These are phyloP conservation scores for Paramarasmius palmivorus DNA, from an alignment of 1,284 basidiomycete species.

Conservation along the genomic window DNA sequence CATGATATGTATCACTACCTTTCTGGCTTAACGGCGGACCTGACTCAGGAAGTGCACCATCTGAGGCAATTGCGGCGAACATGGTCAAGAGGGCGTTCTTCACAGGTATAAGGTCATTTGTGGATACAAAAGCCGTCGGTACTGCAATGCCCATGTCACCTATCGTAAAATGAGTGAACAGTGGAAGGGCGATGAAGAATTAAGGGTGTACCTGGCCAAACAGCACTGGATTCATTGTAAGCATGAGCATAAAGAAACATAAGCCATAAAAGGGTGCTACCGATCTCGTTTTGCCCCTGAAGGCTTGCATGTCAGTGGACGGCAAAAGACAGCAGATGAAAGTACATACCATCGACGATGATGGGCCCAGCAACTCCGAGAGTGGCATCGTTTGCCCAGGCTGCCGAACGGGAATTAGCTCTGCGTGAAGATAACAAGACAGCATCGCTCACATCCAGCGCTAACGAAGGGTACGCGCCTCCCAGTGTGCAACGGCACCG, in stretches of 20 bases:
- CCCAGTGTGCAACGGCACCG: conserved; percentile 52
- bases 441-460: conserved; percentile 23
- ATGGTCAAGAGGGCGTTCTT: conserved; percentile 59
- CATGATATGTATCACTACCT: conserved; percentile 49
- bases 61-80: conserved; percentile 53
- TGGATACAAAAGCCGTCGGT: conserved; percentile 60
- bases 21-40: conserved; percentile 57
- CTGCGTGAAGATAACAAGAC: not conserved
- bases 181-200: not conserved
- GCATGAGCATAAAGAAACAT: not conserved
- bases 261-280: conserved; percentile 25
- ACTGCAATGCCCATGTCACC: conserved; percentile 67
- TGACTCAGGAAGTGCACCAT: conserved; percentile 55
- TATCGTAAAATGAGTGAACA: too few species aligned
- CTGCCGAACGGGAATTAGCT: conserved; percentile 24
- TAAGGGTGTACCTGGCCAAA: conserved; percentile 52
- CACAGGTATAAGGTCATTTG: conserved; percentile 55
- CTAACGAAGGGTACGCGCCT: conserved; percentile 47
- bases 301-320: not conserved
- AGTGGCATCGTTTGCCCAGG: conserved; percentile 59
- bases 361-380: conserved; percentile 60
- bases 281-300: conserved; percentile 54
- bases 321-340: conserved; percentile 16
- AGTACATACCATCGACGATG: conserved; percentile 50
- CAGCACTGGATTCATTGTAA: conserved; percentile 37